Percentiles rank a stretch among this genome's conserved stretches.
Evolutionary conservation across 139 green algal species (phyloP).

Genomic region (Picochlorum costavermella): DNA sequence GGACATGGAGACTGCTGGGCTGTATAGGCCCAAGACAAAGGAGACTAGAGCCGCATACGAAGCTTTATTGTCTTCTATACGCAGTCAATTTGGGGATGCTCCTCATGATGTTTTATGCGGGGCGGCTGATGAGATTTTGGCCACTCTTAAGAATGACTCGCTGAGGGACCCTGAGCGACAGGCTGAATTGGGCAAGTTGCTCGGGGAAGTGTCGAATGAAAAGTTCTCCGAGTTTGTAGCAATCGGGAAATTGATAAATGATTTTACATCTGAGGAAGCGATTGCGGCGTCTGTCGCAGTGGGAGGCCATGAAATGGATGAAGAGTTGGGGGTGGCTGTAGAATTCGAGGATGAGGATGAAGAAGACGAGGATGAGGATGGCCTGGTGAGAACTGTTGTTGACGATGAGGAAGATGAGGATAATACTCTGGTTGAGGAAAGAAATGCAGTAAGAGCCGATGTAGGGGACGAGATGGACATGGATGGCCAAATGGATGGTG

Average conservation of each 20-base stretch:
- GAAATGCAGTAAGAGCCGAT: constrained; percentile 21
- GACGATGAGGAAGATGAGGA: constrained; percentile 36
- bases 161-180: constrained; percentile 66
- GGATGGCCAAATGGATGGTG: constrained; percentile 22
- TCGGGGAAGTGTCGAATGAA: constrained; percentile 61
- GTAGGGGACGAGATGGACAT: constrained; percentile 45
- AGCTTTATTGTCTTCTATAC: constrained; percentile 73
- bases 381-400: constrained; percentile 38
- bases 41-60: constrained; percentile 94
- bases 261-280: constrained; percentile 59
- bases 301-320: constrained; percentile 53
- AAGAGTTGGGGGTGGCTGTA: constrained; percentile 89
- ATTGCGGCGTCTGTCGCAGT: constrained; percentile 6
- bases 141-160: constrained; percentile 77
- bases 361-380: constrained; percentile 57
- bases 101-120: constrained; percentile 80
- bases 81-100: constrained; percentile 86
- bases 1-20: constrained; percentile 62
- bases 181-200: constrained; percentile 57
- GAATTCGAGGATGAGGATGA: constrained; percentile 84
- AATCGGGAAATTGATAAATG: constrained; percentile 84
- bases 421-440: neutral
- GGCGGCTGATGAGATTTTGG: constrained; percentile 93
- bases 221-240: constrained; percentile 80
- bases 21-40: constrained; percentile 65